These are phyloP conservation scores for Gnetum montanum DNA, from an alignment of 75 land plant genomes.

Conservation along the genomic window DNA sequence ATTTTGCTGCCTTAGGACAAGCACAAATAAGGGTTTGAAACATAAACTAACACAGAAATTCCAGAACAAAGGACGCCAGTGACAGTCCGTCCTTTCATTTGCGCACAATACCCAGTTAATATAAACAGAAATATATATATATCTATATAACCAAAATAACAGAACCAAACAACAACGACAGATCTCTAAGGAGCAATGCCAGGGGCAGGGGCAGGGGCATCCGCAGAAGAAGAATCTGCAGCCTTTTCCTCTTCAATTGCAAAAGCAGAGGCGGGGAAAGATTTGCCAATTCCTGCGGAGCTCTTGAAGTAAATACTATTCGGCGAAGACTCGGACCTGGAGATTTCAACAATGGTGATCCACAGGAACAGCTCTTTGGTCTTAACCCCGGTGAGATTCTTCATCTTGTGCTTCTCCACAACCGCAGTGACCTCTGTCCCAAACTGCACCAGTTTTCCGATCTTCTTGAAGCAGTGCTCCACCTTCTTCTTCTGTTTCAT, in stretches of 20 bases:
- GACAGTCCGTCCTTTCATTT: no score
- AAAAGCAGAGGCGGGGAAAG: slow-evolving; percentile 25
- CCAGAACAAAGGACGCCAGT: no score
- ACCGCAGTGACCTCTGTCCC: slow-evolving; percentile 24
- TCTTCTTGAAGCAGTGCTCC: slow-evolving; percentile 19
- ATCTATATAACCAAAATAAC: no score
- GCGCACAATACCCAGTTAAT: no score
- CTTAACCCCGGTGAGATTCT: slow-evolving; percentile 36
- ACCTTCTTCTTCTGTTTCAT: slow-evolving; percentile 16
- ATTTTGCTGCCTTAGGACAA: no score
- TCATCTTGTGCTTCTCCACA: slow-evolving; percentile 17
- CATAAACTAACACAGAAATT: no score
- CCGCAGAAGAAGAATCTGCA: no score
- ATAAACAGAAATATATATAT: no score
- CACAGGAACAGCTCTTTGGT: slow-evolving; percentile 33
- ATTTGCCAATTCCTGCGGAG: slow-evolving; percentile 20
- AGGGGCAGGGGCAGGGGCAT: no score
- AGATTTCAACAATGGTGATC: slow-evolving; percentile 24
- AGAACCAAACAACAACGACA: no score
- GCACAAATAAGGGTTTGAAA: no score
- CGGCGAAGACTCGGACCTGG: slow-evolving; percentile 8
- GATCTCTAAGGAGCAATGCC: no score
- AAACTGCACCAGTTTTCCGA: slow-evolving; percentile 15
- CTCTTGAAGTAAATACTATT: slow-evolving; percentile 18
- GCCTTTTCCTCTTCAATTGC: slow-evolving; percentile 12